These are phyloP conservation scores for Simplicillium sp. DNA, from an alignment of 2,329 filamentous ascomycete genomes.

Conservation along the genomic window DNA sequence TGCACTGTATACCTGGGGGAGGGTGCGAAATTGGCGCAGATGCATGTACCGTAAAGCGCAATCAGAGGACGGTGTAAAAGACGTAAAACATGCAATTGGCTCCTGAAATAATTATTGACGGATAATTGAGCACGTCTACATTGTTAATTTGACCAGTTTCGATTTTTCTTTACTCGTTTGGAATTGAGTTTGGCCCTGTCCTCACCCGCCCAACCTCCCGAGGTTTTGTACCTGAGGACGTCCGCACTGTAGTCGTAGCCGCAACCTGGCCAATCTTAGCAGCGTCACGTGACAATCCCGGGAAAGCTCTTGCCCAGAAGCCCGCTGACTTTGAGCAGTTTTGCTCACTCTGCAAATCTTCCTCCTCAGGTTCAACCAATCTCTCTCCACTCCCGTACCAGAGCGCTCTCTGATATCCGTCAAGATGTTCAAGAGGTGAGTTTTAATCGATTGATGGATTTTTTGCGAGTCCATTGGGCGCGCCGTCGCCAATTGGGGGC, in stretches of 20 bases:
- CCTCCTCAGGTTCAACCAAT: slow-evolving; percentile 38
- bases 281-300: slow-evolving; percentile 24
- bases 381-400: slow-evolving; percentile 49
- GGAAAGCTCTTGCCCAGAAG: slow-evolving; percentile 36
- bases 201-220: no score
- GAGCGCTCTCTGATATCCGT: slow-evolving; percentile 58
- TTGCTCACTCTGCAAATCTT: slow-evolving; percentile 39
- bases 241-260: no score
- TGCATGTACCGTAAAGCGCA: neutral
- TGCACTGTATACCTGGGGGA: slow-evolving; percentile 6
- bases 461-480: slow-evolving; percentile 15
- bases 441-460: slow-evolving; percentile 21
- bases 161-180: no score
- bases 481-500: slow-evolving; percentile 33
- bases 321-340: slow-evolving; percentile 33
- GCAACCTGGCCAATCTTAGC: slow-evolving; percentile 7
- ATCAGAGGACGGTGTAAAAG: neutral
- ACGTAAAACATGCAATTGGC: neutral
- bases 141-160: no score
- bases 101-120: no score
- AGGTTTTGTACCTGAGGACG: no score
- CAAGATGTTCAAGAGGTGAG: slow-evolving; percentile 80
- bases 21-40: neutral
- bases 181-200: no score
- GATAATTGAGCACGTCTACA: no score